phyloP scores from a whole-genome alignment of 345 rosid species.

The Bruguiera gymnorhiza region DNA sequence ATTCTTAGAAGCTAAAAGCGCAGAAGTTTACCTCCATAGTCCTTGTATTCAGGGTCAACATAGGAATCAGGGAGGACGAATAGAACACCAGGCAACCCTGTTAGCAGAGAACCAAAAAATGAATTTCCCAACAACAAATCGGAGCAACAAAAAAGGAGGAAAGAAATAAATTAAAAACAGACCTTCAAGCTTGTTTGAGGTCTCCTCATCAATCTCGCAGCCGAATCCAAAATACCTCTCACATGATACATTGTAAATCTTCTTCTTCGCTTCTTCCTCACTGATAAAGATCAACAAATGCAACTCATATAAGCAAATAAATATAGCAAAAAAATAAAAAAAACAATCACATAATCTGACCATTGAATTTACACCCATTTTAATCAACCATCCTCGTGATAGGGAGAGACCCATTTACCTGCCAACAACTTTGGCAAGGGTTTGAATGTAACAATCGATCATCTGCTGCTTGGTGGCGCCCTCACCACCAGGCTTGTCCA shows the following conservation, averaged over 20 bases:
- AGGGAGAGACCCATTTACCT: constrained; percentile 34
- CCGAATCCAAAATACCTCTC: constrained; percentile 97
- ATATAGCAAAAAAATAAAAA: neutral
- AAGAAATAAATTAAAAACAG: neutral
- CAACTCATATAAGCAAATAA: neutral
- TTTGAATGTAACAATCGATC: constrained; percentile 83
- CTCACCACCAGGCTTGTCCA: constrained; percentile 93
- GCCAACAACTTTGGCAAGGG: constrained; percentile 76
- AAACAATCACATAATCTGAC: neutral
- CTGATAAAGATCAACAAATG: constrained; percentile 26
- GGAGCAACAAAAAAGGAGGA: neutral
- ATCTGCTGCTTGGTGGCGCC: constrained; percentile 85
- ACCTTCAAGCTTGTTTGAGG: constrained; percentile 93
- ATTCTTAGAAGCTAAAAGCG: neutral
- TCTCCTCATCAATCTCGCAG: constrained; percentile 95
- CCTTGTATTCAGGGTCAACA: constrained; percentile 87
- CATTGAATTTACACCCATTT: neutral
- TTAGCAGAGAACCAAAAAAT: constrained; percentile 9
- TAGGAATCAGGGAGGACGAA: constrained; percentile 95
- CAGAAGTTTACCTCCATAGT: constrained; percentile 75
- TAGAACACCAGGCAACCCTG: constrained; percentile 88
- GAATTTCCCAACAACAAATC: neutral
- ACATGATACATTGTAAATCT: constrained; percentile 89
- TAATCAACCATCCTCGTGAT: neutral
- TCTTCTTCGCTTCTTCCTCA: constrained; percentile 89